These are phyloP conservation scores for Dacryopinax spathularia DNA, from an alignment of 768 basidiomycete species.

Conservation along the genomic window DNA sequence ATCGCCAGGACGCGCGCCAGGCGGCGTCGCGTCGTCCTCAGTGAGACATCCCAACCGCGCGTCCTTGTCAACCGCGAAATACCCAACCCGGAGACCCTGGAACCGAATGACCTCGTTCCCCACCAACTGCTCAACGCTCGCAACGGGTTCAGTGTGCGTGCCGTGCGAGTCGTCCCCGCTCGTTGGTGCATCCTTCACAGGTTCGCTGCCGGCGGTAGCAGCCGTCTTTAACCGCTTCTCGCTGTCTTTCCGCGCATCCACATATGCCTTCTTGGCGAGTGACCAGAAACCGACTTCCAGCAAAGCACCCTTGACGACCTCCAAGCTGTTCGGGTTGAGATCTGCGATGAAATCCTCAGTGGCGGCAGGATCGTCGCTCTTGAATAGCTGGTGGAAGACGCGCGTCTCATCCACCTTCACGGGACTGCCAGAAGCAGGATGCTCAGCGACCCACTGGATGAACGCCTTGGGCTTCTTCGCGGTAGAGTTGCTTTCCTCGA, in stretches of 20 bases:
- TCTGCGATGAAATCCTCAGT: constrained; percentile 68
- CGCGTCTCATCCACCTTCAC: constrained; percentile 79
- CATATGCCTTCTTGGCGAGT: constrained; percentile 53
- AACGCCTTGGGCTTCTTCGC: constrained; percentile 72
- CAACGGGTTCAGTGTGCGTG: constrained; percentile 41
- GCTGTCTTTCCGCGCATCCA: constrained; percentile 41
- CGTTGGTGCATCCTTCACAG: constrained; percentile 30
- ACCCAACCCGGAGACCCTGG: constrained; percentile 90
- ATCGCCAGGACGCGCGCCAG: constrained; percentile 51
- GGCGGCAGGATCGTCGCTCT: constrained; percentile 70
- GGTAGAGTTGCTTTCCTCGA: constrained; percentile 45
- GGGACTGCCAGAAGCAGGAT: constrained; percentile 61
- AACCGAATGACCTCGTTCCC: constrained; percentile 90
- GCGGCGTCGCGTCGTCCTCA: constrained; percentile 31
- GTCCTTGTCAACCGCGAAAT: constrained; percentile 88
- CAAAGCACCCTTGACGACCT: constrained; percentile 65
- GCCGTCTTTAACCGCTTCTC: constrained; percentile 30
- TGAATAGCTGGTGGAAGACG: constrained; percentile 87
- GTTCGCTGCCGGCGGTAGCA: constrained; percentile 48
- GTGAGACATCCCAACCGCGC: constrained; percentile 51
- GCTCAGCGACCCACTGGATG: constrained; percentile 94
- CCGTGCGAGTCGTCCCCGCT: constrained; percentile 19
- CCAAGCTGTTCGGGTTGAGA: constrained; percentile 66
- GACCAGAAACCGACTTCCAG: constrained; percentile 82
- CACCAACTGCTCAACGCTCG: constrained; percentile 63